Evolutionary conservation across 2,329 filamentous ascomycete species (phyloP), one percentile per base, ranked within the genome.

Genomic region (Ambrosiella cleistominuta): DNA sequence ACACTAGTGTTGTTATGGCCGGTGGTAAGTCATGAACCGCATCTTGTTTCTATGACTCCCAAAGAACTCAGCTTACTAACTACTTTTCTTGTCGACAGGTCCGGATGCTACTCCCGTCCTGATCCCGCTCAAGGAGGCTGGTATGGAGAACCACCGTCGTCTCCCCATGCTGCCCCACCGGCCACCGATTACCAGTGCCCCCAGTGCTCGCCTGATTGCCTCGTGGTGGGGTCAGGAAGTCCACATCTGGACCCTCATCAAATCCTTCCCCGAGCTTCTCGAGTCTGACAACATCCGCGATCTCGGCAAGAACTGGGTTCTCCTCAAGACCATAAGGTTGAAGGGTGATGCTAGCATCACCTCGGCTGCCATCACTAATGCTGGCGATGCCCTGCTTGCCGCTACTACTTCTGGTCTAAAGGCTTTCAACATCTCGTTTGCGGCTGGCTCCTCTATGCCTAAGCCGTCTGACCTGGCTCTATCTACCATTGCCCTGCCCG

Each of bases 211-310:
- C 54, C 73, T 96, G 19, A 72, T 98, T 35, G 80, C 93, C 65
- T 88, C 87, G 68, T 97, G 89, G 86, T 97, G 90, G 88, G 87
- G 91, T 63, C 79, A 85, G 58, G 86, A 94, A 67, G 75, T 97
- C 54, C 83, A 85, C 64, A 79, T 98, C 61, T 98, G 90, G 89
- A 79, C 74, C 44, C 65, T 81, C 13, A 71, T 67, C 53, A 71
- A 70, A 60, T 69, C 75, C 3, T 69, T 77, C 13, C 69, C 69
- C 37, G 71, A 76, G 45, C 68, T 81, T 27, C 67, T 75, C 50
- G 68, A 70, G 70, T 45, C 70, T 69, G 8, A 70, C 13, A 67
- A 67, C 59, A 70, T 66, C 57, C 67, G 65, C 60, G 74, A 68
- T 62, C 68, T 72, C 62, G 76, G 74, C 63, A 75, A 74, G 61